A percentile compares a stretch with the other conserved stretches of the same genome.
Conservation (phyloP, 176 grass and related monocot species). For the Oryza punctata region DNA sequence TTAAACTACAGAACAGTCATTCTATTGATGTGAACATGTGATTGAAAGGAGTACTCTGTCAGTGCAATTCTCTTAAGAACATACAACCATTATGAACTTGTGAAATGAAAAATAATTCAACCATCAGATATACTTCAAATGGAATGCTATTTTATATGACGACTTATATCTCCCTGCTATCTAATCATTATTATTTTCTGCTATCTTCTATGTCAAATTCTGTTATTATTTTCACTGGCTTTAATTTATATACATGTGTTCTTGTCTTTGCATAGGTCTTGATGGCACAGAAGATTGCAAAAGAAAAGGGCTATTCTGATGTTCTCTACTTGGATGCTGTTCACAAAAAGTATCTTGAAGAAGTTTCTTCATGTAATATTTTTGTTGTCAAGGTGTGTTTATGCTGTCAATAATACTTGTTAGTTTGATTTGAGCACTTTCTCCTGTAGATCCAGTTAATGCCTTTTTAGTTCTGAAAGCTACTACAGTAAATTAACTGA, state of each 20-base stretch:
- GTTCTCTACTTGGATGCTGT: slow-evolving; percentile 93
- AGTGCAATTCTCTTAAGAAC: slow-evolving; percentile 19
- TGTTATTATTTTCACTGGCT: neutral
- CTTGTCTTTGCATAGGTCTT: slow-evolving; percentile 67
- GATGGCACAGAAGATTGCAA: slow-evolving; percentile 92
- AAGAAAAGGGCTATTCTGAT: slow-evolving; percentile 97
- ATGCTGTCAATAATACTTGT: slow-evolving; percentile 10
- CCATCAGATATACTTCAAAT: slow-evolving; percentile 10
- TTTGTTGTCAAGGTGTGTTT: slow-evolving; percentile 90
- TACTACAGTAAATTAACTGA: slow-evolving; percentile 7
- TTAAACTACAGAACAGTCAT: neutral
- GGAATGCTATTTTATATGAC: neutral
- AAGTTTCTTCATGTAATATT: slow-evolving; percentile 99
- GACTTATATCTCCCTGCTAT: neutral
- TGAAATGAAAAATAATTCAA: slow-evolving; percentile 11
- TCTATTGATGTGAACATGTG: neutral
- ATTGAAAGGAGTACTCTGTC: slow-evolving; percentile 3
- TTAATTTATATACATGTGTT: slow-evolving; percentile 19
- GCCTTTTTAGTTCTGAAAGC: slow-evolving; percentile 4
- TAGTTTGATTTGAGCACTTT: slow-evolving; percentile 15
- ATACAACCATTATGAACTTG: neutral
- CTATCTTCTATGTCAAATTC: neutral
- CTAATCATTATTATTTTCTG: neutral
- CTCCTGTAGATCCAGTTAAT: slow-evolving; percentile 7
- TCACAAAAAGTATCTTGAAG: slow-evolving; percentile 94